Evolutionary conservation across 495 filamentous ascomycete genomes (phyloP).

Genomic region (Astrocystis sublimbata): DNA sequence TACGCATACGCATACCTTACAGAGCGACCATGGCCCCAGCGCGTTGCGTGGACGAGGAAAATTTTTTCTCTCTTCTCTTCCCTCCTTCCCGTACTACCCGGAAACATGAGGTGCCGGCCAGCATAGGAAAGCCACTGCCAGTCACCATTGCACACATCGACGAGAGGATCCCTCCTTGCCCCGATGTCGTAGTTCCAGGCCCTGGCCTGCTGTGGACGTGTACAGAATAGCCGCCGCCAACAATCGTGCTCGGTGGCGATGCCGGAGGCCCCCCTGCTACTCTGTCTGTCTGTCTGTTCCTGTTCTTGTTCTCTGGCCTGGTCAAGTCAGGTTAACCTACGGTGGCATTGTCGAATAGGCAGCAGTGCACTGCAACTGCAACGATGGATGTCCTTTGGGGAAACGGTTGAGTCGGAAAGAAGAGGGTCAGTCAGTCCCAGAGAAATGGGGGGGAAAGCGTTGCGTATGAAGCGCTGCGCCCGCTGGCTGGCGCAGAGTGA

Average conservation of each 20-base stretch:
- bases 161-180: too few species aligned
- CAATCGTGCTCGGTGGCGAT: slow-evolving; percentile 3
- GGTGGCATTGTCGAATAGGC: too few species aligned
- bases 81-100: slow-evolving; percentile 17
- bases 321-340: too few species aligned
- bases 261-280: slow-evolving; percentile 1
- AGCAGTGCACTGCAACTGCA: too few species aligned
- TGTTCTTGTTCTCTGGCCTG: too few species aligned
- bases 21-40: background rate
- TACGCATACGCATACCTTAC: too few species aligned
- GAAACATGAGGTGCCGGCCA: slow-evolving; percentile 5
- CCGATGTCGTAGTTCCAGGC: slow-evolving; percentile 7
- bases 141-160: slow-evolving; percentile 20
- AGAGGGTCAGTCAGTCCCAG: background rate
- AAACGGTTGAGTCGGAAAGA: background rate
- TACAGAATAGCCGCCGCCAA: slow-evolving; percentile 7
- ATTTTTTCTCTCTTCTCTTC: too few species aligned
- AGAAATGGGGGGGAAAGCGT: too few species aligned
- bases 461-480: too few species aligned
- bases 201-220: slow-evolving; percentile 12
- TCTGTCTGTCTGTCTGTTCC: background rate
- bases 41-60: background rate
- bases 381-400: background rate
- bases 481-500: too few species aligned
- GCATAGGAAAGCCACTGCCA: slow-evolving; percentile 7